Conservation (phyloP, 2,329 filamentous ascomycete genomes). For the Mollisia scopiformis region DNA sequence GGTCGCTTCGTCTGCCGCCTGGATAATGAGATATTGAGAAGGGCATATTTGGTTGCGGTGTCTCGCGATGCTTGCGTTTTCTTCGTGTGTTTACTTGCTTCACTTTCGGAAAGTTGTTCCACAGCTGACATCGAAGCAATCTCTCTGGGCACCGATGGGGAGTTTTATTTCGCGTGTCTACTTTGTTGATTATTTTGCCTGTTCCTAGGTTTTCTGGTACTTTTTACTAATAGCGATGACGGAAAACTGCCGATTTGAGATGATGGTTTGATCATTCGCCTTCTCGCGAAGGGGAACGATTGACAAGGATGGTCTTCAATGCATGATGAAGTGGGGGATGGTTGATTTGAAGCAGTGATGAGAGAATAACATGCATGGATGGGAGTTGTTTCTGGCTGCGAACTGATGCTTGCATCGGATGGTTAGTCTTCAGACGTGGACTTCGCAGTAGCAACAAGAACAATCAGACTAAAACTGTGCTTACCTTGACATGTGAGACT, state of each 20-base stretch:
- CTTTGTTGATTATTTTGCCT: conserved; percentile 5
- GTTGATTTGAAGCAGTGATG: neutral
- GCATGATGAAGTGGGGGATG: conserved; percentile 6
- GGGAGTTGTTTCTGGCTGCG: neutral
- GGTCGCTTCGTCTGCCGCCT: conserved; percentile 13
- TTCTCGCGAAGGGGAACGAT: neutral
- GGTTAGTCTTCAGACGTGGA: neutral
- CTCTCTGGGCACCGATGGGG: conserved; percentile 1
- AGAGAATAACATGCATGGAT: neutral
- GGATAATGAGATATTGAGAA: conserved; percentile 21
- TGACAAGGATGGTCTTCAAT: conserved; percentile 2
- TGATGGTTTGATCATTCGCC: neutral
- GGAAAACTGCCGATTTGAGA: conserved; percentile 1
- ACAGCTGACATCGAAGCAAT: conserved; percentile 1
- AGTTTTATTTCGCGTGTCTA: conserved; percentile 9
- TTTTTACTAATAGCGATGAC: conserved; percentile 14
- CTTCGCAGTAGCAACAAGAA: neutral
- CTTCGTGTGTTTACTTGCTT: conserved; percentile 33
- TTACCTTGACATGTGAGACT: neutral
- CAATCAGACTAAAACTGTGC: neutral
- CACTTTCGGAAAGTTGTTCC: conserved; percentile 2
- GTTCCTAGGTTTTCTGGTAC: conserved; percentile 9
- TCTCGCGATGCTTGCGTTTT: conserved; percentile 25
- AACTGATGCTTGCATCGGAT: neutral
- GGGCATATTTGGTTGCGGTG: conserved; percentile 11